Conservation (phyloP, 139 green algal genomes). For the Chlorella sp. region DNA sequence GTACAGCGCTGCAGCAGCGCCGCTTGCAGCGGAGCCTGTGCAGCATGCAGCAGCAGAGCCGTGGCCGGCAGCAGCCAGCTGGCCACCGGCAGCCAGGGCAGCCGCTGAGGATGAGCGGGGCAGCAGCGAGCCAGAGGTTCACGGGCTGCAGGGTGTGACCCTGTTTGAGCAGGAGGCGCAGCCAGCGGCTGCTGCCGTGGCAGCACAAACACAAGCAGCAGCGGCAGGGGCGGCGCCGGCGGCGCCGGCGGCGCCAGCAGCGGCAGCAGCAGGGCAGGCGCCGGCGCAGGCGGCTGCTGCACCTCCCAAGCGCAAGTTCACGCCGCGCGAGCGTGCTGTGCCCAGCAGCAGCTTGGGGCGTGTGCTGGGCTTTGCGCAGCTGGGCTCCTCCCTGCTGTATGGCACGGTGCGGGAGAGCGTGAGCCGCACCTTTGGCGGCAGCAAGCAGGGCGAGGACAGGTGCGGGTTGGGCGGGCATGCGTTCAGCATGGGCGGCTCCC, state of each 20-base stretch:
- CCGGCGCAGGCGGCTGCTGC: not conserved
- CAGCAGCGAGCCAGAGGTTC: conserved; percentile 6
- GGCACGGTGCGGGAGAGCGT: conserved; percentile 76
- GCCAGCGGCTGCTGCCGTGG: not conserved
- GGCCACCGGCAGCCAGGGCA: too few species aligned
- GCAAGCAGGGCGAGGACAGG: conserved; percentile 1
- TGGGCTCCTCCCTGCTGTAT: conserved; percentile 82
- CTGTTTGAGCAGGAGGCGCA: not conserved
- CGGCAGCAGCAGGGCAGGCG: not conserved
- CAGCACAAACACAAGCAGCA: conserved; percentile 24
- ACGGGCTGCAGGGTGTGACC: conserved; percentile 6
- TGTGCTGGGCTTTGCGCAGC: conserved; percentile 84
- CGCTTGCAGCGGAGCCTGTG: not conserved
- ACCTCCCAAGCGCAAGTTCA: conserved; percentile 33
- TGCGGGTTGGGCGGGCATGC: too few species aligned
- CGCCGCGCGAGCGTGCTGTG: conserved; percentile 68
- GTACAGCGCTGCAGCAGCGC: not conserved
- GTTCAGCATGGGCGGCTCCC: too few species aligned
- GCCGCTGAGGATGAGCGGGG: conserved; percentile 8
- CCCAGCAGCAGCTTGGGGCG: conserved; percentile 79
- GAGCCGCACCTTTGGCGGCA: conserved; percentile 28
- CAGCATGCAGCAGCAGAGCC: not conserved
- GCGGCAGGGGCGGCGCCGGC: not conserved
- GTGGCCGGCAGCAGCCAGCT: not conserved
- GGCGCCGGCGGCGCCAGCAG: not conserved